Conservation (phyloP, 345 rosid genomes). For the Salix udensis region DNA sequence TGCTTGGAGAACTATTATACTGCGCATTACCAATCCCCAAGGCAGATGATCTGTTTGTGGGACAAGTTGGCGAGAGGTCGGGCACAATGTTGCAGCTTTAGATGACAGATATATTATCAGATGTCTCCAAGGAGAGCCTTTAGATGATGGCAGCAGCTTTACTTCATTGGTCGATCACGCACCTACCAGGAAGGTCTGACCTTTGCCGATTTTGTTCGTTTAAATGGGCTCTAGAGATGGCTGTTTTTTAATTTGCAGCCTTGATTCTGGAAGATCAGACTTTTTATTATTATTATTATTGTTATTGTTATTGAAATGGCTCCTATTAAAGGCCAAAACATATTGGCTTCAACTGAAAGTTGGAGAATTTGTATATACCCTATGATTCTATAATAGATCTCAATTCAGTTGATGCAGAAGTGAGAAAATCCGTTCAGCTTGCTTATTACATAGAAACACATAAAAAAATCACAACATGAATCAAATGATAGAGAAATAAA, state of each 20-base stretch:
- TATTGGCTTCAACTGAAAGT: slow-evolving; percentile 6
- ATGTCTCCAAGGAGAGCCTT: background rate
- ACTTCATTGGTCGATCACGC: background rate
- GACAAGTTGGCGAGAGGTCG: slow-evolving; percentile 73
- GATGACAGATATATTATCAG: slow-evolving; percentile 35
- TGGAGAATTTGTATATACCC: background rate
- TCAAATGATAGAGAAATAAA: no score
- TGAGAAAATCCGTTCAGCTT: background rate
- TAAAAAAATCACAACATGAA: no score
- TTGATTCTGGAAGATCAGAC: slow-evolving; percentile 4
- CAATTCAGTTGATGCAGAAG: background rate
- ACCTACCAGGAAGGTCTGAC: background rate
- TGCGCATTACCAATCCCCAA: slow-evolving; percentile 92
- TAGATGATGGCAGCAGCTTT: background rate
- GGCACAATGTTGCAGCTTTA: slow-evolving; percentile 79
- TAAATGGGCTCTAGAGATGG: slow-evolving; percentile 8
- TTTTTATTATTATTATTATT: background rate
- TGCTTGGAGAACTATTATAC: slow-evolving; percentile 84
- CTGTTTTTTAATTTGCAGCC: background rate
- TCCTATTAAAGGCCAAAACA: background rate
- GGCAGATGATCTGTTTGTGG: slow-evolving; percentile 94
- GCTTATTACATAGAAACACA: background rate
- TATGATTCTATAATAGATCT: background rate
- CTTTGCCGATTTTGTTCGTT: background rate
- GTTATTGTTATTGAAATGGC: background rate